phyloP scores from a whole-genome alignment of 148 eudicot genomes.

The Cornus florida region DNA sequence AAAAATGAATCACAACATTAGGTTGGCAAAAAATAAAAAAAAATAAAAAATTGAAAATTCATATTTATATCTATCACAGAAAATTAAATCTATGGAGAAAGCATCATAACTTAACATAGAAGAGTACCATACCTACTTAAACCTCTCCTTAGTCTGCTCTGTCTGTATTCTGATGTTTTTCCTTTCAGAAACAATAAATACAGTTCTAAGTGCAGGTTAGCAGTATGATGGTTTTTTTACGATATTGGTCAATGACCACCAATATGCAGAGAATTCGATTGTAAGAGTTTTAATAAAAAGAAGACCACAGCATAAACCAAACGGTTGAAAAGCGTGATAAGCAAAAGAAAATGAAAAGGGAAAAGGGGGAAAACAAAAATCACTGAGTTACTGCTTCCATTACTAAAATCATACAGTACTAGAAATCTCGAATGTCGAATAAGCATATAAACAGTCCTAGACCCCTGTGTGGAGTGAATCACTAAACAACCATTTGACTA shows the following conservation, averaged over 20 bases:
- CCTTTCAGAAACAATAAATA: neutral
- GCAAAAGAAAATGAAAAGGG: neutral
- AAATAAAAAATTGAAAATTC: too few species aligned
- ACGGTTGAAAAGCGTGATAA: neutral
- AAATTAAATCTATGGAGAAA: neutral
- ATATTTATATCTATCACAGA: neutral
- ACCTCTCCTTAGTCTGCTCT: conserved; percentile 17
- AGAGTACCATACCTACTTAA: conserved; percentile 18
- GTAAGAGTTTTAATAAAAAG: too few species aligned
- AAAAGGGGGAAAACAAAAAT: too few species aligned
- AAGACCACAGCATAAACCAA: neutral
- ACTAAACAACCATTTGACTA: too few species aligned
- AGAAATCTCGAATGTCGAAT: too few species aligned
- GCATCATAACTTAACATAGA: neutral
- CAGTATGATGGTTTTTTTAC: neutral
- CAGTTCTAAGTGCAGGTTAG: neutral
- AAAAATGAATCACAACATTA: too few species aligned
- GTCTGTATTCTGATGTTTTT: conserved; percentile 14
- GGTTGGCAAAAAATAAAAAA: too few species aligned
- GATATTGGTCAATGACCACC: neutral
- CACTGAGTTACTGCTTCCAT: too few species aligned
- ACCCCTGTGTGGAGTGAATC: too few species aligned
- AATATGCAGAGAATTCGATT: neutral
- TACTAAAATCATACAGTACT: too few species aligned
- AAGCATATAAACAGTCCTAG: too few species aligned